Evolutionary conservation across 345 rosid genomes (phyloP), one percentile per base, ranked within the genome.

Genomic region (Psidium guajava): DNA sequence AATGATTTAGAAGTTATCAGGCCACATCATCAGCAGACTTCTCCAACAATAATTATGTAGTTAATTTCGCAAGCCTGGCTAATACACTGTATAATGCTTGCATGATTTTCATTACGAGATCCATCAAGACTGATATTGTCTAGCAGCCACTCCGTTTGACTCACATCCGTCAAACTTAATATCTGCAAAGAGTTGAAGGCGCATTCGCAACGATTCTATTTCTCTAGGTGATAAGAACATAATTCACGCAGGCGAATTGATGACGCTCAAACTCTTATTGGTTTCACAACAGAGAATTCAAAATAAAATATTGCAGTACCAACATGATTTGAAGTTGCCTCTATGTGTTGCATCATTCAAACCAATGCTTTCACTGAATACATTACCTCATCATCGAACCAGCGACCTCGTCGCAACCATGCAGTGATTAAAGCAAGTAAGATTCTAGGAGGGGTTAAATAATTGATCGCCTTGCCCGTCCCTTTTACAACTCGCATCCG

Each of bases 361-460:
- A 69, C 77, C 24, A 69, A 36, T 47, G 28, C 49, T 56, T 2
- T 14, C 74, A 42, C 75, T 58, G 27, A 52, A 51, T 82, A 25
- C 10, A 82, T 91, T 92, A 97, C 98, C 94, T 97, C 94, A 88
- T 94, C 95, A 88, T 97, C 99, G 21, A 97, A 95, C 99, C 98
- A 97, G 83, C 98, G 95, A 58, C 96, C 99, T 88, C 91, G 92
- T 83, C 99, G 90, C 82, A 97, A 85, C 98, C 99, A 97, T 2
- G 98, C 98, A 57, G 96, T 97, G 83, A 95, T 95, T 80, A 95
- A 88, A 59, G 98, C 99, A 81, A 97, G 92, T 87, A 97, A 85
- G 92, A 97, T 97, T 90, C 98, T 91, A 6, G 98, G 99, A 89
- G 99, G 99, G 61, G 98, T 95, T 88, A 97, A 85, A 91, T 91